phyloP scores from a whole-genome alignment of 345 rosid genomes.

The Trapa incisa region DNA sequence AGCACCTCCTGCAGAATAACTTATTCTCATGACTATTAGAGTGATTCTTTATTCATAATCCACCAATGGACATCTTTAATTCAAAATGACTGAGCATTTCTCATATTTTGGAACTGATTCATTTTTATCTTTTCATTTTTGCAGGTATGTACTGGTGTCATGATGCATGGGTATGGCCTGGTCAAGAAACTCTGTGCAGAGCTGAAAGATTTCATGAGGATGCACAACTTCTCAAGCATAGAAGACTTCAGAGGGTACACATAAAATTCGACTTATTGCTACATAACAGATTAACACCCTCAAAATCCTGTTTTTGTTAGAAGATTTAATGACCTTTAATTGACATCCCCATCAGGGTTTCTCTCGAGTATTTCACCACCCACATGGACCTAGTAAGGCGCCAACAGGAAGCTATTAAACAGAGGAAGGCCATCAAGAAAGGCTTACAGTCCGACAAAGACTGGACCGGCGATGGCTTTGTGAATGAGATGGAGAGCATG shows the following conservation, averaged over 20 bases:
- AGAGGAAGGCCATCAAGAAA: slow-evolving; percentile 59
- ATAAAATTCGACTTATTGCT: not conserved
- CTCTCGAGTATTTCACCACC: slow-evolving; percentile 84
- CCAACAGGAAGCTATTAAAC: slow-evolving; percentile 73
- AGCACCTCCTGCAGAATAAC: too few species aligned
- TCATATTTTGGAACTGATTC: not conserved
- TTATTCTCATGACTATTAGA: too few species aligned
- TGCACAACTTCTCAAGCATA: slow-evolving; percentile 65
- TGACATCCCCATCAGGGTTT: slow-evolving; percentile 27
- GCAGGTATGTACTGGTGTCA: slow-evolving; percentile 93
- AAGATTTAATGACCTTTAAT: not conserved
- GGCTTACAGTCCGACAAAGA: slow-evolving; percentile 91
- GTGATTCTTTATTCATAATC: too few species aligned
- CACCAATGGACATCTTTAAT: not conserved
- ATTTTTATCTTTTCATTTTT: not conserved
- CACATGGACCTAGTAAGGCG: slow-evolving; percentile 74
- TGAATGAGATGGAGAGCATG: slow-evolving; percentile 88
- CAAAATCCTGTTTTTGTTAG: not conserved
- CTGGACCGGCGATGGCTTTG: slow-evolving; percentile 98
- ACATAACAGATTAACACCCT: not conserved
- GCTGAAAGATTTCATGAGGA: slow-evolving; percentile 79
- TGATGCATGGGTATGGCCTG: slow-evolving; percentile 94
- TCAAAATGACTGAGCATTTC: not conserved
- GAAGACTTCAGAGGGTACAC: slow-evolving; percentile 93
- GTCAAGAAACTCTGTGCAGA: slow-evolving; percentile 75